Evolutionary conservation across 371 early-diverging fungal genomes (phyloP), one percentile per base, ranked within the genome.

Genomic region (Batkoa obscura): DNA sequence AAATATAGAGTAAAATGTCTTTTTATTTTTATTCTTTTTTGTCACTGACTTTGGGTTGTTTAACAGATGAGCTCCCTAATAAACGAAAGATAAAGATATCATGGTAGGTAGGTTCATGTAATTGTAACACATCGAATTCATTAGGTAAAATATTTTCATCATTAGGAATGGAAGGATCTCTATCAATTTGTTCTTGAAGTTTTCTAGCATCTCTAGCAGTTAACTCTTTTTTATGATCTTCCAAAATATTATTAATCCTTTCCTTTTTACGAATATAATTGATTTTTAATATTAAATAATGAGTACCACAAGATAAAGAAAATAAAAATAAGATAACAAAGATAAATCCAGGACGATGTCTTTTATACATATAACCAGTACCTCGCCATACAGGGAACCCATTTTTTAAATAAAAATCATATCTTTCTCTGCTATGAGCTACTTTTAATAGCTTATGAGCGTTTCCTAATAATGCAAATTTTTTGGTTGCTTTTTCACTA

Each of bases 341-440:
- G 2, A 69, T 69, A n/a, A 86, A 64, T n/a, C 86, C 86, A 12
- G 88, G 88, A 30, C 86, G 71, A 66, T 80, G 83, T 38, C 88
- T 77, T 33, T 75, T 66, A 61, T 88, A 88, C 17, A 79, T 66
- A 55, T 86, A 88, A 2, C 81, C 87, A 38, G 87, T 81, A 55
- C 87, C 88, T 46, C 88, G 75, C 88, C 88, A 88, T 59, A 75
- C 72, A 42, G 88, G 88, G 31, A 88, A 86, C n/a, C 88, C 88
- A 63, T 86, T 86, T 65, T 83, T 86, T 60, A 81, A 75, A 62
- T 83, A 88, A 64, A 82, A 83, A 66, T 87, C 73, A 69, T 88
- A 88, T 15, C 87, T 73, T 49, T 86, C 81, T 42, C 87, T 80
- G 15, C 64, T 69, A 57, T 69, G 66, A 38, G 66, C 56, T 56